These are phyloP conservation scores for Sclerospora graminicola DNA, from an alignment of 352 stramenopile genomes.

Conservation along the genomic window DNA sequence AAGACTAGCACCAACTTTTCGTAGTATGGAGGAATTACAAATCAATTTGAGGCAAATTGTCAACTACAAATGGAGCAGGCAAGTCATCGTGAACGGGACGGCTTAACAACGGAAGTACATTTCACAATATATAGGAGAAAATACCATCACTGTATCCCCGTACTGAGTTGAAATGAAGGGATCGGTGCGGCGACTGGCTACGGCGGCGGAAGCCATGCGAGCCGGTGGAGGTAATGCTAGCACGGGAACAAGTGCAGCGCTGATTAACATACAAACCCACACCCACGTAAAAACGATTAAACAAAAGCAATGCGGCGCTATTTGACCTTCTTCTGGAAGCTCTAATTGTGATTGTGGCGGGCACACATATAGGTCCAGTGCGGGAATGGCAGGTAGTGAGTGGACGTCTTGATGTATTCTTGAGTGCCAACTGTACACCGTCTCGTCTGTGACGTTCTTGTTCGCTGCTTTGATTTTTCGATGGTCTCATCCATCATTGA, in stretches of 20 bases:
- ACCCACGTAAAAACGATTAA: constrained; percentile 12
- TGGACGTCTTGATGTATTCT: constrained; percentile 39
- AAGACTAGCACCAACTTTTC: too few relatives aligned
- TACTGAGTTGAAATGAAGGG: constrained; percentile 20
- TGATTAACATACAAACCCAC: constrained; percentile 34
- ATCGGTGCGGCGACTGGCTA: constrained; percentile 31
- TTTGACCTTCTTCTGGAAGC: constrained; percentile 58
- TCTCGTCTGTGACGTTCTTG: constrained; percentile 62
- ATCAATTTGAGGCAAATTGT: too few relatives aligned
- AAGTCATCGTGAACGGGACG: too few relatives aligned
- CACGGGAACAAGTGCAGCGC: constrained; percentile 34
- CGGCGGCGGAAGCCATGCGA: constrained; percentile 39
- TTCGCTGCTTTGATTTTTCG: constrained; percentile 65
- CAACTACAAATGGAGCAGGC: too few relatives aligned
- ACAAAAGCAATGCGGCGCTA: constrained; percentile 28
- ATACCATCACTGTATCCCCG: constrained; percentile 1
- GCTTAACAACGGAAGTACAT: too few relatives aligned
- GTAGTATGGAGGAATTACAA: too few relatives aligned
- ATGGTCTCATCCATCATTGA: constrained; percentile 45
- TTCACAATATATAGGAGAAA: too few relatives aligned
- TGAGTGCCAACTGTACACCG: constrained; percentile 32
- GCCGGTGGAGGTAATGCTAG: constrained; percentile 12
- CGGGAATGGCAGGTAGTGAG: constrained; percentile 13
- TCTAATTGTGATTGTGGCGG: constrained; percentile 53
- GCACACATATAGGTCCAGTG: constrained; percentile 18